Evolutionary conservation across 1,284 basidiomycete species (phyloP).

Genomic region (Irpex sp.): DNA sequence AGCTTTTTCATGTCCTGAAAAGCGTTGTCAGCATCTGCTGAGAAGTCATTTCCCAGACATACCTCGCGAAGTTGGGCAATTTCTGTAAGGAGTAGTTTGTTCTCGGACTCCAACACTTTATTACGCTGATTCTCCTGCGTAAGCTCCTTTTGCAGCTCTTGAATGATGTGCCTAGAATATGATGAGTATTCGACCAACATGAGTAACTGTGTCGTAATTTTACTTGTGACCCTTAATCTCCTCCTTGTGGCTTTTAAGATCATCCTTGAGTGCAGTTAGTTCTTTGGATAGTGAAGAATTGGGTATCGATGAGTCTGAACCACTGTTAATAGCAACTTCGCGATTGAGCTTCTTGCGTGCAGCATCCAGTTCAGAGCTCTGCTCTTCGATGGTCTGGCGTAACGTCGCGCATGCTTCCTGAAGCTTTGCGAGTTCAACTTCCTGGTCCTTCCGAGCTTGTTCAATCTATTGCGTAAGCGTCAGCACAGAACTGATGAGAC

Average conservation of each 20-base stretch:
- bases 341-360: constrained; percentile 55
- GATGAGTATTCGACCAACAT: constrained; percentile 6
- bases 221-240: constrained; percentile 80
- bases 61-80: constrained; percentile 77
- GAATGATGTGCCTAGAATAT: constrained; percentile 71
- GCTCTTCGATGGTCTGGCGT: constrained; percentile 42
- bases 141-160: constrained; percentile 84
- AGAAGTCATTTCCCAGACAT: constrained; percentile 10
- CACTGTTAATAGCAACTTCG: constrained; percentile 44
- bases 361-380: constrained; percentile 48
- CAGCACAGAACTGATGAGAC: not conserved
- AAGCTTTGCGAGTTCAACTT: constrained; percentile 36
- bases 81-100: constrained; percentile 69
- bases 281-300: constrained; percentile 21
- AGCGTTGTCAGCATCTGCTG: not conserved
- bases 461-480: constrained; percentile 25
- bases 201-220: constrained; percentile 13
- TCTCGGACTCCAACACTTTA: constrained; percentile 75
- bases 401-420: constrained; percentile 33
- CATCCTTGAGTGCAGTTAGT: constrained; percentile 42
- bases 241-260: constrained; percentile 46
- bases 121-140: constrained; percentile 57
- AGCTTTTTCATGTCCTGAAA: constrained; percentile 67
- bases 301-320: constrained; percentile 32
- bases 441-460: constrained; percentile 25